Evolutionary conservation across 148 eudicot species (phyloP).

Genomic region (Salicornia ramosissima): DNA sequence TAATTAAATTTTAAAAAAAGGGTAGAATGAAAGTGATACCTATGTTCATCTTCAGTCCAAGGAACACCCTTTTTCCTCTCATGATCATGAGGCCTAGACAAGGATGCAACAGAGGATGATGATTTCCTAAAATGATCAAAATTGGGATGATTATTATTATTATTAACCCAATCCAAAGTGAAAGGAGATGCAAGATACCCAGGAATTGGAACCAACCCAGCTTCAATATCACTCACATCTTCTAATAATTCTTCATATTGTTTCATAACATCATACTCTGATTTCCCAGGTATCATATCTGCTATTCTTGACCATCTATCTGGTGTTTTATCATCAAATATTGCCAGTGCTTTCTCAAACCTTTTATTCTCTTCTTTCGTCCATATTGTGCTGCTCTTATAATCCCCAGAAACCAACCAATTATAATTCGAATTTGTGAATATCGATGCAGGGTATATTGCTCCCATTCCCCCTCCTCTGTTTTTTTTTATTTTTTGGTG

Average conservation of each 20-base stretch:
- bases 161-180: slow-evolving; percentile 50
- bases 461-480: slow-evolving; percentile 31
- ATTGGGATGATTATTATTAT: slow-evolving; percentile 34
- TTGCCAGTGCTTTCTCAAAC: slow-evolving; percentile 80
- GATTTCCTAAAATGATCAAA: slow-evolving; percentile 38
- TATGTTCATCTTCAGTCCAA: slow-evolving; percentile 97
- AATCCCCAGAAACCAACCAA: slow-evolving; percentile 34
- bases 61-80: slow-evolving; percentile 93
- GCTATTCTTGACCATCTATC: slow-evolving; percentile 78
- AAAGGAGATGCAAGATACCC: slow-evolving; percentile 63
- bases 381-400: slow-evolving; percentile 44
- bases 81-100: slow-evolving; percentile 49
- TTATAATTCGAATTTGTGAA: slow-evolving; percentile 25
- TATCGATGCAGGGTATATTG: slow-evolving; percentile 36
- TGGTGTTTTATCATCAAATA: slow-evolving; percentile 60
- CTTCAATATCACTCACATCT: slow-evolving; percentile 81
- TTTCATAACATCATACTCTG: slow-evolving; percentile 57
- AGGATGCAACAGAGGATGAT: slow-evolving; percentile 30
- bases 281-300: slow-evolving; percentile 67
- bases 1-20: neutral
- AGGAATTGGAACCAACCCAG: slow-evolving; percentile 74
- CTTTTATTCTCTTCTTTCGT: slow-evolving; percentile 84
- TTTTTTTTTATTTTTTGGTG: slow-evolving; percentile 7
- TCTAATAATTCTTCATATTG: slow-evolving; percentile 64
- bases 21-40: slow-evolving; percentile 33